phyloP scores from a whole-genome alignment of 495 filamentous ascomycete genomes.

The Melanomma pulvis-pyrius region DNA sequence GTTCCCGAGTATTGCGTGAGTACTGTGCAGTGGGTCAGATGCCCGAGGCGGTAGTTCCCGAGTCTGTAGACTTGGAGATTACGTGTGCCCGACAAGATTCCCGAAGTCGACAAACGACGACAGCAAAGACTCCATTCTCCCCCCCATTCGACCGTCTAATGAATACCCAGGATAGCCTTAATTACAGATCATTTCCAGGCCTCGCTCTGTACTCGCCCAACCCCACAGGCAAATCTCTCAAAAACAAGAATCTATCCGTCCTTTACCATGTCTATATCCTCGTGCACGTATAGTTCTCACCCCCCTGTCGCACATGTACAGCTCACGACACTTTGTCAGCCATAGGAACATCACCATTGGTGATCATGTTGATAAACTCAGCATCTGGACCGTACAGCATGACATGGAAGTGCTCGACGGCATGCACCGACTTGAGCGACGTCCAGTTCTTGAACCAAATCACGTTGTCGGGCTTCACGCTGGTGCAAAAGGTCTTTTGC shows the following conservation, averaged over 20 bases:
- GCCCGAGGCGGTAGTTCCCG: no score
- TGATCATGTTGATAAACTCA: slow-evolving; percentile 70
- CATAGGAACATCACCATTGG: slow-evolving; percentile 69
- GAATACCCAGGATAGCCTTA: no score
- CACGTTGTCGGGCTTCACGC: slow-evolving; percentile 52
- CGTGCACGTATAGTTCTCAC: neutral
- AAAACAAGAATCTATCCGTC: neutral
- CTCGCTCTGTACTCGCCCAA: slow-evolving; percentile 1
- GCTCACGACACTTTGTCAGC: slow-evolving; percentile 16
- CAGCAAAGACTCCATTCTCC: no score
- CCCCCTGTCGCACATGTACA: neutral
- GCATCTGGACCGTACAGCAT: slow-evolving; percentile 78
- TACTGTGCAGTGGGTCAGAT: no score
- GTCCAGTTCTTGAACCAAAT: slow-evolving; percentile 90
- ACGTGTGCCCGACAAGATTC: no score
- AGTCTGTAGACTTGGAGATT: no score
- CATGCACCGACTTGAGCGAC: slow-evolving; percentile 74
- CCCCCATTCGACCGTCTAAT: no score
- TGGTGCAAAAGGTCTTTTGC: slow-evolving; percentile 58
- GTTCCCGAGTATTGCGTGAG: no score
- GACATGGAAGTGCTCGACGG: slow-evolving; percentile 95
- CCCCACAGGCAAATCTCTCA: neutral
- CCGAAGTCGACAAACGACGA: no score
- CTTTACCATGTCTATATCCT: slow-evolving; percentile 9
- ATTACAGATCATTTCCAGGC: neutral